Evolutionary conservation across 2,329 filamentous ascomycete species (phyloP).

Genomic region (Huntiella moniliformis): DNA sequence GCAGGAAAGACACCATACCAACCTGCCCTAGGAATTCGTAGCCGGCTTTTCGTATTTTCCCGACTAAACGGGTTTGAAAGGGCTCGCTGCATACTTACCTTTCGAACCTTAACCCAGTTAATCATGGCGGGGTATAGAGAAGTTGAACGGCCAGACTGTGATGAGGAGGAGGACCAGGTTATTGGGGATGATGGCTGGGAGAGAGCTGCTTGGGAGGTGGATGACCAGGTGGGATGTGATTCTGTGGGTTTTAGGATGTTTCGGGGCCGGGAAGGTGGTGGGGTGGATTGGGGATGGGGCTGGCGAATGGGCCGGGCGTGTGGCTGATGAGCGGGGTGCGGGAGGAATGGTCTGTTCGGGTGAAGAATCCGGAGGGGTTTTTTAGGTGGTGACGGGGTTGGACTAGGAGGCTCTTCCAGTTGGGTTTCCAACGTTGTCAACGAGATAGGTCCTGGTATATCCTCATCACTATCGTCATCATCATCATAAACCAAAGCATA

Average conservation of each 20-base stretch:
- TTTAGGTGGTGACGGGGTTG: neutral
- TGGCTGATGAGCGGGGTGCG: neutral
- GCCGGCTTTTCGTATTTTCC: neutral
- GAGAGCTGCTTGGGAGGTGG: neutral
- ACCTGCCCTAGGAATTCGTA: conserved; percentile 3
- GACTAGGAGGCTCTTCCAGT: no score
- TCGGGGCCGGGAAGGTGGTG: neutral
- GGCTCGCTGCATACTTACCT: conserved; percentile 5
- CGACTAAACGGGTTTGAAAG: conserved; percentile 6
- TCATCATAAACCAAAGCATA: no score
- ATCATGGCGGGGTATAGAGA: conserved; percentile 2
- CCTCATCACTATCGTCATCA: no score
- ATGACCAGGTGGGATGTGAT: neutral
- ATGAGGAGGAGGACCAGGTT: conserved; percentile 14
- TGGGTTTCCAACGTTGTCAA: no score
- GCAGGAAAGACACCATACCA: conserved; percentile 6
- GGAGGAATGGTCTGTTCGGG: neutral
- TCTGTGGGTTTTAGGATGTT: neutral
- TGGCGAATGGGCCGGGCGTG: neutral
- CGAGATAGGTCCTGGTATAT: no score
- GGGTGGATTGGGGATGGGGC: neutral
- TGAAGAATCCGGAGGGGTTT: neutral
- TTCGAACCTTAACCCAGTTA: conserved; percentile 6
- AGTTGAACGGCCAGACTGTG: no score
- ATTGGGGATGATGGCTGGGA: conserved; percentile 17